Percentiles rank a stretch among this genome's conserved stretches.
These are phyloP conservation scores for Aspergillus arachidicola DNA, from an alignment of 2,329 filamentous ascomycete genomes.

Conservation along the genomic window DNA sequence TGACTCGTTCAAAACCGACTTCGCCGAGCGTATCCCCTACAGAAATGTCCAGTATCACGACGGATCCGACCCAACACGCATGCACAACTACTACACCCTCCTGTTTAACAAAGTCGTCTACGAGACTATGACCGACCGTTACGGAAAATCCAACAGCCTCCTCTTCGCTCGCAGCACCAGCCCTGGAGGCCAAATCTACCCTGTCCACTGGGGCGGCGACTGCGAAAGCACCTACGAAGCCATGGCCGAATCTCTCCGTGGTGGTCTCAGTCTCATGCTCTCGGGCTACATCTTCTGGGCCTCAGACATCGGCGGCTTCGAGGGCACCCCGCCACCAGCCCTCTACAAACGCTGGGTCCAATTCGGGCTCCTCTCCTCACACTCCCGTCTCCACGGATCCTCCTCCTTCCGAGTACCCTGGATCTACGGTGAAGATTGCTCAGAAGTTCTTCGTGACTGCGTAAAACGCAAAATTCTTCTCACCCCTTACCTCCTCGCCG, in stretches of 20 bases:
- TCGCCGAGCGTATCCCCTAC: conserved; percentile 71
- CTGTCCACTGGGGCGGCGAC: conserved; percentile 73
- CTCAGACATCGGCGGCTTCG: conserved; percentile 72
- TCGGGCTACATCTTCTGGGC: conserved; percentile 70
- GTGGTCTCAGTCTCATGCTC: conserved; percentile 65
- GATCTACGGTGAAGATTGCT: conserved; percentile 68
- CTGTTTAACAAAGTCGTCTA: conserved; percentile 72
- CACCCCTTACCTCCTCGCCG: conserved; percentile 61
- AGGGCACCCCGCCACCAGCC: conserved; percentile 66
- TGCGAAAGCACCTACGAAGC: conserved; percentile 74
- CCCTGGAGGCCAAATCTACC: conserved; percentile 70
- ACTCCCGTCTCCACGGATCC: conserved; percentile 71
- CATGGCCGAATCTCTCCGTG: conserved; percentile 70
- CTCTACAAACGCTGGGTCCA: conserved; percentile 79
- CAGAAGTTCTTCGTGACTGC: conserved; percentile 58
- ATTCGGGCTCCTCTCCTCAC: conserved; percentile 71
- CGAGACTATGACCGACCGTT: conserved; percentile 60
- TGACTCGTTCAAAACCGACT: conserved; percentile 75
- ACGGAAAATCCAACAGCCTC: conserved; percentile 58
- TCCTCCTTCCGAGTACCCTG: conserved; percentile 74
- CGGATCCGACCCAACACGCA: conserved; percentile 61
- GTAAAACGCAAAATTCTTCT: conserved; percentile 57
- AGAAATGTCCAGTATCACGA: conserved; percentile 68
- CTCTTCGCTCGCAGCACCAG: conserved; percentile 70
- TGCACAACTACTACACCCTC: conserved; percentile 80